Evolutionary conservation across 805 yeast species (phyloP).

Genomic region (Wickerhamomyces tratensis): DNA sequence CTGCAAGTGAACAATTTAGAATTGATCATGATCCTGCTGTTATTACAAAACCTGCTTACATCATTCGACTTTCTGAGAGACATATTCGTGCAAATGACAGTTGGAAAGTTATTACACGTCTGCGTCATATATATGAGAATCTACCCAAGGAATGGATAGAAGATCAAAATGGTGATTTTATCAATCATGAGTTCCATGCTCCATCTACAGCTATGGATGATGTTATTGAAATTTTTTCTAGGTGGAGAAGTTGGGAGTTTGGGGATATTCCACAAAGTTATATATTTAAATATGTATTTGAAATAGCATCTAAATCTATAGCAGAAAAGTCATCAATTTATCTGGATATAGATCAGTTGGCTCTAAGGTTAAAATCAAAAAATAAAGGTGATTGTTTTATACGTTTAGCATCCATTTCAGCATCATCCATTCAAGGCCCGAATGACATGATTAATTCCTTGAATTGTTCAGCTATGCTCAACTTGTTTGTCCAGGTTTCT

Average conservation of each 20-base stretch:
- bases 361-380: constrained; percentile 16
- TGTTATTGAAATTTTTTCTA: constrained; percentile 49
- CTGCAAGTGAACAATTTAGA: constrained; percentile 37
- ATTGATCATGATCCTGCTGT: constrained; percentile 84
- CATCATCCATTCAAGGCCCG: constrained; percentile 3
- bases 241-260: constrained; percentile 93
- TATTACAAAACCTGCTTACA: constrained; percentile 79
- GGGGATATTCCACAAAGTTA: constrained; percentile 47
- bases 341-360: constrained; percentile 23
- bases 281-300: constrained; percentile 43
- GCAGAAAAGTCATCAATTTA: constrained; percentile 9
- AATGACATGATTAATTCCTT: not conserved
- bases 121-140: constrained; percentile 60
- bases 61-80: constrained; percentile 57
- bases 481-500: not conserved
- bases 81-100: constrained; percentile 77
- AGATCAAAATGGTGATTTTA: constrained; percentile 22
- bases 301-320: constrained; percentile 1
- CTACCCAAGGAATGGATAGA: constrained; percentile 46
- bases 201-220: constrained; percentile 44
- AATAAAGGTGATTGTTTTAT: constrained; percentile 23
- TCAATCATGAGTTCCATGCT: constrained; percentile 27
- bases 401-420: constrained; percentile 19
- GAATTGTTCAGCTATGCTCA: not conserved
- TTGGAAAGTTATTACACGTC: constrained; percentile 77